Conservation (phyloP, 1,284 basidiomycete species). For the Fistulinella cinereoalba region DNA sequence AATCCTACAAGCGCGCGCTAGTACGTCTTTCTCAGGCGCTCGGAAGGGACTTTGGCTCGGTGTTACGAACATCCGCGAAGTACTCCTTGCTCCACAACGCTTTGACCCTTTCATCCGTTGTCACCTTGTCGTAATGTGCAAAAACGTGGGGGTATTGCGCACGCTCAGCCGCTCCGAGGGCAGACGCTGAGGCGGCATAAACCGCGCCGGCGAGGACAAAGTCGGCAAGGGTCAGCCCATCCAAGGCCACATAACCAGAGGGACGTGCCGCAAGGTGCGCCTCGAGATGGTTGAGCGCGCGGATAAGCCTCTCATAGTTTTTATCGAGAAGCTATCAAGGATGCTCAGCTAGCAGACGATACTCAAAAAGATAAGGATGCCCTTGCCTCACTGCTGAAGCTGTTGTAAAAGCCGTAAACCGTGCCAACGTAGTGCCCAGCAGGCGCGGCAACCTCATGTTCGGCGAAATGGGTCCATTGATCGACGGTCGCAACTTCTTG, state of each 20-base stretch:
- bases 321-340: constrained; percentile 8
- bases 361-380: neutral
- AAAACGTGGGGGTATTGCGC: constrained; percentile 44
- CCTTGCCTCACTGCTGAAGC: neutral
- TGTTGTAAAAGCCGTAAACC: neutral
- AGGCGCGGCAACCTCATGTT: constrained; percentile 39
- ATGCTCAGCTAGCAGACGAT: neutral
- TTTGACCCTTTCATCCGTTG: constrained; percentile 44
- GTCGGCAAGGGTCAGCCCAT: constrained; percentile 60
- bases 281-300: constrained; percentile 41
- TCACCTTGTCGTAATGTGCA: constrained; percentile 48
- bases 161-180: constrained; percentile 41
- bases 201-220: constrained; percentile 29
- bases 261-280: constrained; percentile 43
- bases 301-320: constrained; percentile 15
- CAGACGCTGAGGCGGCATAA: constrained; percentile 31
- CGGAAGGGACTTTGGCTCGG: constrained; percentile 37
- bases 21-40: too few relatives aligned
- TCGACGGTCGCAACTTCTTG: constrained; percentile 47
- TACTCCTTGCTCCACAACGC: constrained; percentile 3
- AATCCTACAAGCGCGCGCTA: too few relatives aligned
- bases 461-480: constrained; percentile 50
- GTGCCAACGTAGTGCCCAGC: neutral
- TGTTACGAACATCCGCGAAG: constrained; percentile 44
- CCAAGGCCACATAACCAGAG: constrained; percentile 48